phyloP scores from a whole-genome alignment of 225 moss, liverwort and hornwort species.

The Straminergon stramineum region DNA sequence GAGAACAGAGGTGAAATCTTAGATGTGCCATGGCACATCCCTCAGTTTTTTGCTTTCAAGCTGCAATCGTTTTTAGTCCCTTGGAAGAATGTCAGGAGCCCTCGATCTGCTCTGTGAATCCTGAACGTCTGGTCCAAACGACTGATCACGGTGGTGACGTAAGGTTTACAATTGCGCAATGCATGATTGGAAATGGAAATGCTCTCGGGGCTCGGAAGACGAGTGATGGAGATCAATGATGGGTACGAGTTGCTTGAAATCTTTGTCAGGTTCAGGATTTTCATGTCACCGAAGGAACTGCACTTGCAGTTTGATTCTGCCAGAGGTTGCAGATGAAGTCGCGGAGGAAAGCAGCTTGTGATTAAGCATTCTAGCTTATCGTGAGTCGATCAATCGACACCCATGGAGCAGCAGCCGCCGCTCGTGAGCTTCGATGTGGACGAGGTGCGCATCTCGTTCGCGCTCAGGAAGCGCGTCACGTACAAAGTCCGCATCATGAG shows the following conservation, averaged over 20 bases:
- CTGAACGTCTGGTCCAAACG: not conserved
- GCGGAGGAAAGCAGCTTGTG: not conserved
- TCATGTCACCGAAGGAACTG: not conserved
- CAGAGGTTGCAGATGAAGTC: not conserved
- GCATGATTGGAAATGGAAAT: not conserved
- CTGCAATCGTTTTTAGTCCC: not conserved
- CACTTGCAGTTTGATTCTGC: not conserved
- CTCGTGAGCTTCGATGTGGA: slow-evolving; percentile 54
- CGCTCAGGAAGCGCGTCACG: slow-evolving; percentile 49
- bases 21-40: not conserved
- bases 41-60: not conserved
- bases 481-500: slow-evolving; percentile 58
- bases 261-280: not conserved
- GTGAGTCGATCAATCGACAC: not conserved
- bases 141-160: not conserved
- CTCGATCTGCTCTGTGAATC: not conserved
- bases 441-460: slow-evolving; percentile 63
- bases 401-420: slow-evolving; percentile 13
- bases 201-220: too few species aligned
- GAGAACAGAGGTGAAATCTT: not conserved
- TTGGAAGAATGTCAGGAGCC: not conserved
- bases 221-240: not conserved
- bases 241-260: not conserved
- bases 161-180: not conserved
- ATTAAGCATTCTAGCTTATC: not conserved